Evolutionary conservation across 23 red algal genomes (phyloP).

Genomic region (Gracilariopsis chorda): DNA sequence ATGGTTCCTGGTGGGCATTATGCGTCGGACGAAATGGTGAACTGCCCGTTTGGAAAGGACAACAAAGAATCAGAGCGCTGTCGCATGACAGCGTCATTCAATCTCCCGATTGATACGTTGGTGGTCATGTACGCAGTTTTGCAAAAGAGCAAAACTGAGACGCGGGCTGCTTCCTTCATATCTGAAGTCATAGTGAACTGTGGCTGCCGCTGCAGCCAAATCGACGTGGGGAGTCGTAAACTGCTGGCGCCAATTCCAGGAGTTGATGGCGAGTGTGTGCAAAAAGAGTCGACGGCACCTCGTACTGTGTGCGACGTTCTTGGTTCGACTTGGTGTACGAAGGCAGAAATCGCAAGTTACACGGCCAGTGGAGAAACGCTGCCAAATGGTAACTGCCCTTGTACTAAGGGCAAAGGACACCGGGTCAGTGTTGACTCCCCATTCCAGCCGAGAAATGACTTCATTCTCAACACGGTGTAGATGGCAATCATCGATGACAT

Average conservation of each 20-base stretch:
- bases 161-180: constrained; percentile 50
- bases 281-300: not conserved
- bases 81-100: constrained; percentile 41
- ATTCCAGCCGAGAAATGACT: constrained; percentile 47
- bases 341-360: constrained; percentile 15
- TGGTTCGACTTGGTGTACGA: constrained; percentile 21
- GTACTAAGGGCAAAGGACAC: not conserved
- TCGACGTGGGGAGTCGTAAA: not conserved
- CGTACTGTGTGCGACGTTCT: constrained; percentile 48
- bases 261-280: constrained; percentile 7
- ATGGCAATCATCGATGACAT: too few species aligned
- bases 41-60: constrained; percentile 42
- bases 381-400: constrained; percentile 40
- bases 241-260: constrained; percentile 2
- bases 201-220: constrained; percentile 46
- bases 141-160: constrained; percentile 49
- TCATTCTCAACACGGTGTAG: constrained; percentile 38
- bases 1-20: constrained; percentile 35
- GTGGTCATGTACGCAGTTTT: constrained; percentile 55
- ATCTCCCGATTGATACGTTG: constrained; percentile 9
- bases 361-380: not conserved
- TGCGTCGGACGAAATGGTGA: constrained; percentile 17
- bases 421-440: not conserved
- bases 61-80: constrained; percentile 24
- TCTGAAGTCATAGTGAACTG: constrained; percentile 44